These are phyloP conservation scores for Cenchrus americanus DNA, from an alignment of 176 grass and related monocot species.

Conservation along the genomic window DNA sequence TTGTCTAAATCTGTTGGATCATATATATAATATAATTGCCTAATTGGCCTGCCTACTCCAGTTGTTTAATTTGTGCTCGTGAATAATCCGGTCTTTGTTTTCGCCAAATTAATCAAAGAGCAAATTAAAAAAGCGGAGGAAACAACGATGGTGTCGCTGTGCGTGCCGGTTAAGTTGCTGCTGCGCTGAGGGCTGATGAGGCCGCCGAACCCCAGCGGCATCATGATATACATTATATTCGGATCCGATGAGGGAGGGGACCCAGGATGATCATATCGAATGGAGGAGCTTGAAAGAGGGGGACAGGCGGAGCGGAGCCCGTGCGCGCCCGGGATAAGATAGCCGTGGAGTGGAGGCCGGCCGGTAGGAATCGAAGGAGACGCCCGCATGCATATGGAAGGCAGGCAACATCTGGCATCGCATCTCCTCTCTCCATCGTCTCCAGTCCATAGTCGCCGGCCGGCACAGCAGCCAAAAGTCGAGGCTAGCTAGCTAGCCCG, in stretches of 20 bases:
- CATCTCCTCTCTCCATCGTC: background rate
- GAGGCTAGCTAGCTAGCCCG: background rate
- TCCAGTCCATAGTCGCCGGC: background rate
- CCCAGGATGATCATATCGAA: conserved; percentile 30
- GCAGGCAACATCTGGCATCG: conserved; percentile 26
- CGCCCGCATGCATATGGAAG: no score
- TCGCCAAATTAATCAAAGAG: background rate
- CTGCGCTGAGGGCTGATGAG: no score
- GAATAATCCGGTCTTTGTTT: conserved; percentile 21
- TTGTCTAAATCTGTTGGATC: background rate
- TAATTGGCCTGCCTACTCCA: background rate
- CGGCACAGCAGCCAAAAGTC: conserved; percentile 15
- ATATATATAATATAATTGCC: no score
- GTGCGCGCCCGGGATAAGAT: conserved; percentile 38
- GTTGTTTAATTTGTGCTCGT: background rate
- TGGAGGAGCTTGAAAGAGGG: conserved; percentile 55
- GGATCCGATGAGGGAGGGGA: background rate
- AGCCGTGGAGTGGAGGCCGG: no score
- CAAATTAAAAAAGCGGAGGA: background rate
- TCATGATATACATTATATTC: background rate
- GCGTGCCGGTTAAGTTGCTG: no score
- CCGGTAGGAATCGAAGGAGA: no score
- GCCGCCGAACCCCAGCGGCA: background rate
- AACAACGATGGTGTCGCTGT: background rate
- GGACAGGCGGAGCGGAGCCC: conserved; percentile 21